These are phyloP conservation scores for Tolypocladium nubicola DNA, from an alignment of 2,329 filamentous ascomycete genomes.

Conservation along the genomic window DNA sequence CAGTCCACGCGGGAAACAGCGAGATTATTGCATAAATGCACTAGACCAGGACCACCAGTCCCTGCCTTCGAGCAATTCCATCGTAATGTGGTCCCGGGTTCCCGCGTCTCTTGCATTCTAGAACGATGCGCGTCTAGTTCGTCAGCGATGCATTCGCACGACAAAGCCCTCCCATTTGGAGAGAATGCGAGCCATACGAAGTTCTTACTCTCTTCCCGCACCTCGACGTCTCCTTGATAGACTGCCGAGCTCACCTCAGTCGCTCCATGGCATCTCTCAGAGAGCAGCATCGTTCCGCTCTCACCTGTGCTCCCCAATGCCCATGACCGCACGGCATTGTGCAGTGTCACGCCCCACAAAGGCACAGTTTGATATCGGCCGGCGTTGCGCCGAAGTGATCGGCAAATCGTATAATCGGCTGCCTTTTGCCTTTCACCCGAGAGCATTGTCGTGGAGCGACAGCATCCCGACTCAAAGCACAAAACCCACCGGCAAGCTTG, in stretches of 20 bases:
- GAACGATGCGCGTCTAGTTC: neutral
- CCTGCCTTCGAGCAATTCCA: neutral
- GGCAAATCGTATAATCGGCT: neutral
- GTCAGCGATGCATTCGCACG: neutral
- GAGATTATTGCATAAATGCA: neutral
- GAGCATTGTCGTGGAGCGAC: neutral
- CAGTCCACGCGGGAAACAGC: neutral
- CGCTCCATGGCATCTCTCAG: neutral
- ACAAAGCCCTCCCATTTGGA: neutral
- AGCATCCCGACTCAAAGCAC: neutral
- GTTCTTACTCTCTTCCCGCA: neutral
- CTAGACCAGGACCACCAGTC: neutral
- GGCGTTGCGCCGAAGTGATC: conserved; percentile 2
- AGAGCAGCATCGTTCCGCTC: neutral
- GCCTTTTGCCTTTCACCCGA: neutral
- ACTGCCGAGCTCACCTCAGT: neutral
- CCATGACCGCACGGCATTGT: neutral
- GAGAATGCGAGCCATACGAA: neutral
- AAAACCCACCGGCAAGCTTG: neutral
- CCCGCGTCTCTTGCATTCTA: neutral
- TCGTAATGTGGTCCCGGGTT: neutral
- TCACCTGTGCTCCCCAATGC: neutral
- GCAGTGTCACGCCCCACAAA: conserved; percentile 1
- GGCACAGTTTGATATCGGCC: conserved; percentile 1
- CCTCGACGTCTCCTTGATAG: neutral